A percentile compares a stretch with the other conserved stretches of the same genome.
Evolutionary conservation across 1,139 yeast species (phyloP).

Genomic region (Candida sp.): DNA sequence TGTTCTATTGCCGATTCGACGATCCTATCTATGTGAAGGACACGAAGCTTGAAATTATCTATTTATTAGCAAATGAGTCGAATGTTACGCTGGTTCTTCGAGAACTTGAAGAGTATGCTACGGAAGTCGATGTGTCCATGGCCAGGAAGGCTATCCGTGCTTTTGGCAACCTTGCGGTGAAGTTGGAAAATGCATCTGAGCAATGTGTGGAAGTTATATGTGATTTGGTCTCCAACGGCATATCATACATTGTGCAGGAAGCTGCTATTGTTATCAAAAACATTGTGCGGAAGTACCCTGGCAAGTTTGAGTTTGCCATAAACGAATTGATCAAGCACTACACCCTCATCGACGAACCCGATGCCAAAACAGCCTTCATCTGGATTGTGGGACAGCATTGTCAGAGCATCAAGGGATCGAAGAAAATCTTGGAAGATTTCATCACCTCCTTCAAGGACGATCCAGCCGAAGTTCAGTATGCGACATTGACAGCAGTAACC

Average conservation of each 20-base stretch:
- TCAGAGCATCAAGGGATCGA: conserved; percentile 50
- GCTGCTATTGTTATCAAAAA: conserved; percentile 77
- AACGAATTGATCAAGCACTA: conserved; percentile 46
- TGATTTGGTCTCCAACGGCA: conserved; percentile 66
- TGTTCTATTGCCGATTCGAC: conserved; percentile 81
- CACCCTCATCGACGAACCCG: conserved; percentile 69
- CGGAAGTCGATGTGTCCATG: conserved; percentile 85
- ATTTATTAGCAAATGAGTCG: conserved; percentile 69
- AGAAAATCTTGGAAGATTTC: conserved; percentile 49
- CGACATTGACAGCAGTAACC: conserved; percentile 75
- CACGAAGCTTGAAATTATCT: conserved; percentile 87
- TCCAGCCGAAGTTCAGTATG: conserved; percentile 72
- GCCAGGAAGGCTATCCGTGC: conserved; percentile 89
- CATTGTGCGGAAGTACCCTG: conserved; percentile 77
- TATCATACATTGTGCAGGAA: conserved; percentile 82
- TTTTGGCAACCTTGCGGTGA: conserved; percentile 87
- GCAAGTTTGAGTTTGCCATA: conserved; percentile 40
- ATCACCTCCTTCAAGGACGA: conserved; percentile 59
- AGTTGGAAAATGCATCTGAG: conserved; percentile 58
- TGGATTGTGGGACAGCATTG: conserved; percentile 89
- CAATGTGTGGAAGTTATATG: conserved; percentile 68
- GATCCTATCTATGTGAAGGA: conserved; percentile 92
- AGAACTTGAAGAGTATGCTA: conserved; percentile 85
- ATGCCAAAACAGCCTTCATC: conserved; percentile 75
- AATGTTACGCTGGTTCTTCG: conserved; percentile 67